phyloP scores from a whole-genome alignment of 2,329 filamentous ascomycete species.

The Claviceps sp. region DNA sequence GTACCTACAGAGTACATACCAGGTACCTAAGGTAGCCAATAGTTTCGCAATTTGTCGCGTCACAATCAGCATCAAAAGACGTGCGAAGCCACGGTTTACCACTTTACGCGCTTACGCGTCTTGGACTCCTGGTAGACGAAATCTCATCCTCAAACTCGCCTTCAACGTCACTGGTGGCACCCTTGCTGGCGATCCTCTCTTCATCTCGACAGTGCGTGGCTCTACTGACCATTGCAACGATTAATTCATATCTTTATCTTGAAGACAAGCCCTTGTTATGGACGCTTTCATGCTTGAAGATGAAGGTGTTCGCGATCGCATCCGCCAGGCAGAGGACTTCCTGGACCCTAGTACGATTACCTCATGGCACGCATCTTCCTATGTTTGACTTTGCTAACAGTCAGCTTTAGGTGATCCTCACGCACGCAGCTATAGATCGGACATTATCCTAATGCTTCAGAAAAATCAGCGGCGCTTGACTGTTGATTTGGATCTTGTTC shows the following conservation, averaged over 20 bases:
- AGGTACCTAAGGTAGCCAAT: too few relatives aligned
- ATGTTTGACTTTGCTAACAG: background rate
- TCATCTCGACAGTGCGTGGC: too few relatives aligned
- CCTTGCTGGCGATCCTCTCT: too few relatives aligned
- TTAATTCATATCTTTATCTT: background rate
- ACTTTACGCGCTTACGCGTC: too few relatives aligned
- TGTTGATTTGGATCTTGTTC: conserved; percentile 80
- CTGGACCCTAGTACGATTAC: conserved; percentile 70
- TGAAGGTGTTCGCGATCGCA: conserved; percentile 69
- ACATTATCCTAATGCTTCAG: conserved; percentile 68
- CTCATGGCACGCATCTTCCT: background rate
- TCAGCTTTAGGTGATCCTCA: conserved; percentile 32
- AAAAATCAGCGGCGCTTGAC: conserved; percentile 50
- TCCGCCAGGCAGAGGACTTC: conserved; percentile 82
- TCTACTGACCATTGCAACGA: too few relatives aligned
- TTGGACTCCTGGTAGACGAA: too few relatives aligned
- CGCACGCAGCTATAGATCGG: conserved; percentile 67
- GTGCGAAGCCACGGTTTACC: too few relatives aligned
- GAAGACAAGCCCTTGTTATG: conserved; percentile 33
- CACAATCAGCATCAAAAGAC: too few relatives aligned
- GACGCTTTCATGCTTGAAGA: conserved; percentile 66
- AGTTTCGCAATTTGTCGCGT: too few relatives aligned
- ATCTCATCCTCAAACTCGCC: too few relatives aligned
- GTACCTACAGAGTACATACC: too few relatives aligned
- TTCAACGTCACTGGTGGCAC: too few relatives aligned